Conservation (phyloP, 1,284 basidiomycete species). For the Papiliotrema flavescens region DNA sequence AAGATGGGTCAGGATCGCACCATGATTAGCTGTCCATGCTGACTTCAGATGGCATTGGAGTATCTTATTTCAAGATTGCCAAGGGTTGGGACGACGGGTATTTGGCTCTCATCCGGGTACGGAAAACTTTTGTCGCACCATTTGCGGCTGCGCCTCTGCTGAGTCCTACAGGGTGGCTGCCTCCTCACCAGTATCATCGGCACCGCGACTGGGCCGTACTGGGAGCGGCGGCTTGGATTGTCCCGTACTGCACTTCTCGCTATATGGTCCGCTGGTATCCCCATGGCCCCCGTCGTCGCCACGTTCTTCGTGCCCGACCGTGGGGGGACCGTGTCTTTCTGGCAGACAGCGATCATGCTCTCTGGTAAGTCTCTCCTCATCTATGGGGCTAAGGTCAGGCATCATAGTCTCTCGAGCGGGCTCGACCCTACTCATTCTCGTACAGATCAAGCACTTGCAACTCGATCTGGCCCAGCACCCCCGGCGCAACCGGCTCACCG, state of each 20-base stretch:
- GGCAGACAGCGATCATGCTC: not conserved
- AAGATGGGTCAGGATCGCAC: not conserved
- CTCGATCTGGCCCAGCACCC: not conserved
- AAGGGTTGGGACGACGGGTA: not conserved
- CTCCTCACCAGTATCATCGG: not conserved
- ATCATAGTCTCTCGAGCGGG: constrained; percentile 3
- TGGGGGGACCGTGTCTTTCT: not conserved
- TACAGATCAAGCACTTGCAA: constrained; percentile 4
- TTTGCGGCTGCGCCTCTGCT: not conserved
- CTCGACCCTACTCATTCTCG: not conserved
- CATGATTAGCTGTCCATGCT: not conserved
- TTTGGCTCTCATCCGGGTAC: not conserved
- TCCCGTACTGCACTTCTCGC: not conserved
- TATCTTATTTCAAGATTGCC: constrained; percentile 3
- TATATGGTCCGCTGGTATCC: not conserved
- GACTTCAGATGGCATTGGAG: constrained; percentile 1
- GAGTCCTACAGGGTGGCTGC: not conserved
- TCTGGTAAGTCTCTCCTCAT: not conserved
- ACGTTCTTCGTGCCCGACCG: constrained; percentile 1
- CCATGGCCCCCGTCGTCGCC: not conserved
- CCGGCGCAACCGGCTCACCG: not conserved
- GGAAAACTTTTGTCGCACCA: no score
- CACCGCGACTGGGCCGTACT: not conserved
- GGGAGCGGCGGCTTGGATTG: not conserved
- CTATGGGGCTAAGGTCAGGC: not conserved